Conservation (phyloP, 352 stramenopile species). For the Phytophthora brassicae region DNA sequence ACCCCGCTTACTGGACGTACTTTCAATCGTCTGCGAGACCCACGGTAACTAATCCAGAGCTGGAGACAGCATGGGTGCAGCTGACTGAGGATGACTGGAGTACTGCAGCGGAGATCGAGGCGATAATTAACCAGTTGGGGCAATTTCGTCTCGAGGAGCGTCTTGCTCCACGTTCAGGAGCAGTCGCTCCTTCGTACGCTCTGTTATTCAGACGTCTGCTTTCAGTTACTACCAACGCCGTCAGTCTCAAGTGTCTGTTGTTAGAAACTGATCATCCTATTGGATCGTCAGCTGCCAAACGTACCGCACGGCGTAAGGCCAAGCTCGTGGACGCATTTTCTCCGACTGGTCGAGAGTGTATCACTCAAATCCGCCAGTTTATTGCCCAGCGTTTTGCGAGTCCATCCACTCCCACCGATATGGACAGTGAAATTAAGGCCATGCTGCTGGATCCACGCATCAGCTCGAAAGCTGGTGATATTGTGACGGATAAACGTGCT, state of each 20-base stretch:
- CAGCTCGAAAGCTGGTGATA: constrained; percentile 31
- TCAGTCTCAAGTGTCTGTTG: constrained; percentile 32
- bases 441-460: constrained; percentile 47
- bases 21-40: constrained; percentile 25
- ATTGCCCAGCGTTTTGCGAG: constrained; percentile 18
- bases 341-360: constrained; percentile 13
- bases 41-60: constrained; percentile 13
- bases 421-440: constrained; percentile 37
- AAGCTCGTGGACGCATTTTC: constrained; percentile 29
- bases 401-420: constrained; percentile 7
- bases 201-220: constrained; percentile 40
- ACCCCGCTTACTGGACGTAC: constrained; percentile 27
- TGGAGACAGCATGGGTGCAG: constrained; percentile 29
- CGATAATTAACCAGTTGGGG: constrained; percentile 28
- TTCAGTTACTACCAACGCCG: constrained; percentile 25
- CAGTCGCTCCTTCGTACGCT: constrained; percentile 27
- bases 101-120: constrained; percentile 36
- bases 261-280: constrained; percentile 19
- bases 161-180: constrained; percentile 6
- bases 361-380: constrained; percentile 20
- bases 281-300: constrained; percentile 2
- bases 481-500: constrained; percentile 26
- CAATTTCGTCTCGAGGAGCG: constrained; percentile 35
- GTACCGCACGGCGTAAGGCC: constrained; percentile 18
- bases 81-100: constrained; percentile 31